Conservation (phyloP, 169 alveolate genomes). For the Plasmodium billcollinsi region DNA sequence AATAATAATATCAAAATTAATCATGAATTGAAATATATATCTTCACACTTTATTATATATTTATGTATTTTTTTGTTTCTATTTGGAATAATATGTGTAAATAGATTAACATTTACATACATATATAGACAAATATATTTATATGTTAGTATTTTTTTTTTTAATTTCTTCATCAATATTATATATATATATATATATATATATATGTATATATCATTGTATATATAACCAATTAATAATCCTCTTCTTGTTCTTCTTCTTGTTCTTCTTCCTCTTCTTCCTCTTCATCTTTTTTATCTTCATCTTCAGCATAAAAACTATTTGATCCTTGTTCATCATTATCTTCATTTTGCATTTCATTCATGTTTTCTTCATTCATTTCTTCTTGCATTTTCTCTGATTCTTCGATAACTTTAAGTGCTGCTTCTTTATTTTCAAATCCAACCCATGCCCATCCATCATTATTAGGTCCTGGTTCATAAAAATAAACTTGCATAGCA, state of each 20-base stretch:
- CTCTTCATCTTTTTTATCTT: slow-evolving; percentile 22
- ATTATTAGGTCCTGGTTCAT: slow-evolving; percentile 80
- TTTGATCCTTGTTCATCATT: slow-evolving; percentile 56
- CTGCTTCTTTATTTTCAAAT: slow-evolving; percentile 79
- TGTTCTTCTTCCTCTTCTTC: slow-evolving; percentile 50
- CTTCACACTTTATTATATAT: too few species aligned
- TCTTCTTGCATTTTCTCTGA: slow-evolving; percentile 54
- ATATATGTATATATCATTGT: too few species aligned
- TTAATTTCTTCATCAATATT: background rate
- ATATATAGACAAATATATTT: too few species aligned
- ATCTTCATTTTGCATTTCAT: slow-evolving; percentile 18
- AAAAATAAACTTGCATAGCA: slow-evolving; percentile 83
- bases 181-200: too few species aligned
- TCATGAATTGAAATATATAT: too few species aligned
- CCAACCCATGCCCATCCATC: slow-evolving; percentile 89
- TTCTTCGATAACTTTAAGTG: slow-evolving; percentile 75
- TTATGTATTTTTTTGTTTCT: too few species aligned
- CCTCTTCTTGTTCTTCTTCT: slow-evolving; percentile 39
- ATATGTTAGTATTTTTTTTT: too few species aligned
- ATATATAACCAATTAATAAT: background rate
- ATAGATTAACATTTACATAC: too few species aligned
- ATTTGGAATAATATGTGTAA: too few species aligned
- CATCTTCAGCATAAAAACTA: slow-evolving; percentile 52
- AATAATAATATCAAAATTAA: too few species aligned
- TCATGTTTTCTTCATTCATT: slow-evolving; percentile 20